Evolutionary conservation across 768 basidiomycete genomes (phyloP).

Genomic region (Lactarius trivialis): DNA sequence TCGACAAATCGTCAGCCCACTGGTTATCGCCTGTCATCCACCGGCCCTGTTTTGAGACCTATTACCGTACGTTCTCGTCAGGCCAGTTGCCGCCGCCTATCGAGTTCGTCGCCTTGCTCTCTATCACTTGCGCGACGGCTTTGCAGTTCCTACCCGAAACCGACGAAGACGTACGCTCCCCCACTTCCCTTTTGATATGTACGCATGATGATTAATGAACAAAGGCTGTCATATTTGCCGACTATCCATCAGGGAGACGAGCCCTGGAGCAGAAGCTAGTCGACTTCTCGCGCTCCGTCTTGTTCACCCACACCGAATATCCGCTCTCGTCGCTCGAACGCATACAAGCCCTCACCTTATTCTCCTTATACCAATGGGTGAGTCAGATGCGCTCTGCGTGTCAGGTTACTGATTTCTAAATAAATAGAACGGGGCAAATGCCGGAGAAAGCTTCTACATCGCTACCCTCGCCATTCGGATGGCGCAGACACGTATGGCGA

Average conservation of each 20-base stretch:
- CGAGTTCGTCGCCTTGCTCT: constrained; percentile 24
- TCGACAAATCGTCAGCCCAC: constrained; percentile 23
- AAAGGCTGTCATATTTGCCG: constrained; percentile 21
- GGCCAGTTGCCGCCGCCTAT: constrained; percentile 18
- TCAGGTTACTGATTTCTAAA: background rate
- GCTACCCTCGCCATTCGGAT: constrained; percentile 23
- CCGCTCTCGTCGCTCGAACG: constrained; percentile 24
- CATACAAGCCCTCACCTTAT: constrained; percentile 22
- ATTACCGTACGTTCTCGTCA: constrained; percentile 21
- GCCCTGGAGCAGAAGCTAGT: constrained; percentile 20
- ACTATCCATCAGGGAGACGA: constrained; percentile 22
- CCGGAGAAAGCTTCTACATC: constrained; percentile 21
- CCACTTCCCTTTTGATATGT: background rate
- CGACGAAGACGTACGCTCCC: constrained; percentile 20
- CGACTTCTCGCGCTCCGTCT: constrained; percentile 22
- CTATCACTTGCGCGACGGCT: constrained; percentile 24
- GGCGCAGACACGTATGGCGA: constrained; percentile 24
- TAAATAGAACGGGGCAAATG: constrained; percentile 14
- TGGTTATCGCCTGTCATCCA: constrained; percentile 24
- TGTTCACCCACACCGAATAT: constrained; percentile 13
- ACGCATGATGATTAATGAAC: background rate
- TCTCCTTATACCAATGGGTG: constrained; percentile 23
- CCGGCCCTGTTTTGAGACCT: constrained; percentile 23
- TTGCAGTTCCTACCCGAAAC: constrained; percentile 26
- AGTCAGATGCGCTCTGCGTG: background rate